A percentile compares a stretch with the other conserved stretches of the same genome.
phyloP scores from a whole-genome alignment of 495 filamentous ascomycete genomes.

The Xylaria grammica region DNA sequence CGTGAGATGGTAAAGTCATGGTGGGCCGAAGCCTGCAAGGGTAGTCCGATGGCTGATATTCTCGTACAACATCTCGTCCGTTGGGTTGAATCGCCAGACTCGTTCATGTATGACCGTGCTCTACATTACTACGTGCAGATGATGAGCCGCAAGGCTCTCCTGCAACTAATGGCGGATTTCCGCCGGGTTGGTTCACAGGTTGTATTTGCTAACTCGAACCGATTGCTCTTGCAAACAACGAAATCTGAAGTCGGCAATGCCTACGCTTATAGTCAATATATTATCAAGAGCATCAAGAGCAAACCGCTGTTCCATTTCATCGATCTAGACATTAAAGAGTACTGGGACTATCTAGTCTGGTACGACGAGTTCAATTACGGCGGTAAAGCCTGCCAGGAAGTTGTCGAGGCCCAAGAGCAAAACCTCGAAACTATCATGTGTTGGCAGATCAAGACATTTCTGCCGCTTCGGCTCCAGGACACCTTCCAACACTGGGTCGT shows the following conservation, averaged over 20 bases:
- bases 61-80: constrained; percentile 97
- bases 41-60: constrained; percentile 91
- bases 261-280: constrained; percentile 95
- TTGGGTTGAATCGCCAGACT: constrained; percentile 91
- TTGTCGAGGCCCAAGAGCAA: constrained; percentile 81
- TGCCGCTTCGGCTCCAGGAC: constrained; percentile 79
- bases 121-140: constrained; percentile 97
- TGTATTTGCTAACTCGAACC: constrained; percentile 86
- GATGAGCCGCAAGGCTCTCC: constrained; percentile 95
- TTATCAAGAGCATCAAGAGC: constrained; percentile 91
- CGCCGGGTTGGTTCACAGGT: constrained; percentile 92
- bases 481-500: constrained; percentile 92
- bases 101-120: constrained; percentile 94
- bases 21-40: constrained; percentile 94
- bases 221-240: constrained; percentile 91
- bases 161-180: constrained; percentile 97
- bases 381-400: constrained; percentile 85
- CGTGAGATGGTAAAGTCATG: constrained; percentile 98
- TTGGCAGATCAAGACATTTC: constrained; percentile 92
- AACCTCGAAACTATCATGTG: constrained; percentile 94
- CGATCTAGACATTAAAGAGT: constrained; percentile 96
- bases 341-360: constrained; percentile 99
- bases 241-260: constrained; percentile 98
- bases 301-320: constrained; percentile 98
- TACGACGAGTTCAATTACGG: constrained; percentile 99